phyloP scores from a whole-genome alignment of 164 flowering plant species.

The Cinnamomum micranthum region DNA sequence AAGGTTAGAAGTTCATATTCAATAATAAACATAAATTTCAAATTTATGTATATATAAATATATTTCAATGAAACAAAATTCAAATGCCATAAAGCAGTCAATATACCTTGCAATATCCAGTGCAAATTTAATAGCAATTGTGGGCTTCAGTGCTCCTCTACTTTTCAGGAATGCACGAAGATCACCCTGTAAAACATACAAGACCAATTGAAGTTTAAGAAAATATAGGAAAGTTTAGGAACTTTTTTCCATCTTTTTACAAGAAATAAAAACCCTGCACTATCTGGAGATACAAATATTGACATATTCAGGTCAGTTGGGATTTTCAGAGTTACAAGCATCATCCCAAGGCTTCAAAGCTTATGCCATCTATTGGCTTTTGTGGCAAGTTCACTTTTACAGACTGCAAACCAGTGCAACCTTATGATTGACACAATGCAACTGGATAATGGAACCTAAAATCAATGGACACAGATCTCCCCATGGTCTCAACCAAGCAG shows the following conservation, averaged over 20 bases:
- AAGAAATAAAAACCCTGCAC: not conserved
- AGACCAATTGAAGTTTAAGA: not conserved
- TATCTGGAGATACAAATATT: not conserved
- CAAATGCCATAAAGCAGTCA: not conserved
- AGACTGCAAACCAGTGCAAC: too few relatives aligned
- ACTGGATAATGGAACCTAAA: too few relatives aligned
- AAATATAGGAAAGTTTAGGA: not conserved
- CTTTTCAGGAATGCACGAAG: slow-evolving; percentile 50
- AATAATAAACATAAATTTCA: not conserved
- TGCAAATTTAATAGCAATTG: slow-evolving; percentile 56
- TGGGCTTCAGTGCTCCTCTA: slow-evolving; percentile 54
- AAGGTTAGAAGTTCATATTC: not conserved
- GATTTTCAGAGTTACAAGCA: not conserved
- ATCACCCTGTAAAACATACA: slow-evolving; percentile 56
- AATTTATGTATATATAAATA: too few relatives aligned
- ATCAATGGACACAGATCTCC: too few relatives aligned
- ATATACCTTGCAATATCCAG: slow-evolving; percentile 80
- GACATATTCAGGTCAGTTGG: not conserved
- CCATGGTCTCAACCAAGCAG: too few relatives aligned
- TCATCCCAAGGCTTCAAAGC: not conserved
- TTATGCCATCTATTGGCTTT: not conserved
- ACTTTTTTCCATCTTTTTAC: not conserved
- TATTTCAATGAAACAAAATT: not conserved
- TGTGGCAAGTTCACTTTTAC: too few relatives aligned
- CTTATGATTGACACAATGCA: too few relatives aligned